Conservation (phyloP, 495 filamentous ascomycete species). For the Penicillium subrubescens region DNA sequence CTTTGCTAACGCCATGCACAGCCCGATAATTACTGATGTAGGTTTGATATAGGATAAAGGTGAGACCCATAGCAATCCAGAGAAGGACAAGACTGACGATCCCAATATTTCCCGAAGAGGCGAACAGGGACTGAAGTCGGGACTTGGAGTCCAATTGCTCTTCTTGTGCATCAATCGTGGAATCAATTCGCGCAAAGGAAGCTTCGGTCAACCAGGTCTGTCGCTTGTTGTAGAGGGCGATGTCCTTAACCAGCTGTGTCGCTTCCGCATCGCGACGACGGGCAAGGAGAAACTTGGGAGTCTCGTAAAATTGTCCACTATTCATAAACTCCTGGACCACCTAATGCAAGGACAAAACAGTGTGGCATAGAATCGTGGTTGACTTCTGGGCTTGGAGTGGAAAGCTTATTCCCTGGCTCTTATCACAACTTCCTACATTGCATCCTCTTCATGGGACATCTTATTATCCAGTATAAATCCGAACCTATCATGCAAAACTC, state of each 20-base stretch:
- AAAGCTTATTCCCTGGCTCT: too few relatives aligned
- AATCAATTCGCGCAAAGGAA: constrained; percentile 25
- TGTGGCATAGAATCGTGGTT: too few relatives aligned
- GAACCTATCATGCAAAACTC: too few relatives aligned
- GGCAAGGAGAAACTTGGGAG: constrained; percentile 28
- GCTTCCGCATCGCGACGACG: constrained; percentile 27
- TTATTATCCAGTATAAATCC: too few relatives aligned
- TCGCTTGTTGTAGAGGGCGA: constrained; percentile 24
- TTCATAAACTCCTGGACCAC: too few relatives aligned
- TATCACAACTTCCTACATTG: too few relatives aligned
- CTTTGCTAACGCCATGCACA: background rate
- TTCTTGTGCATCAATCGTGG: constrained; percentile 16
- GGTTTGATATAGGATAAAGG: constrained; percentile 21
- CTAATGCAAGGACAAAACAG: too few relatives aligned
- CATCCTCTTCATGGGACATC: too few relatives aligned
- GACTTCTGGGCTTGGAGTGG: too few relatives aligned
- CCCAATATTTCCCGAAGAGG: constrained; percentile 8
- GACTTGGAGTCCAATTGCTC: constrained; percentile 3
- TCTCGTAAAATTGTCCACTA: constrained; percentile 36
- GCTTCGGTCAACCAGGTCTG: constrained; percentile 30
- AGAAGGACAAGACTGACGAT: constrained; percentile 15
- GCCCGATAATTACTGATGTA: constrained; percentile 16
- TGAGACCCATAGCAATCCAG: constrained; percentile 19
- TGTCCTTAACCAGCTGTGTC: constrained; percentile 26
- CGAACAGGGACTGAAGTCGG: constrained; percentile 4